Conservation (phyloP, 768 basidiomycete genomes). For the Rhizopogon salebrosus region DNA sequence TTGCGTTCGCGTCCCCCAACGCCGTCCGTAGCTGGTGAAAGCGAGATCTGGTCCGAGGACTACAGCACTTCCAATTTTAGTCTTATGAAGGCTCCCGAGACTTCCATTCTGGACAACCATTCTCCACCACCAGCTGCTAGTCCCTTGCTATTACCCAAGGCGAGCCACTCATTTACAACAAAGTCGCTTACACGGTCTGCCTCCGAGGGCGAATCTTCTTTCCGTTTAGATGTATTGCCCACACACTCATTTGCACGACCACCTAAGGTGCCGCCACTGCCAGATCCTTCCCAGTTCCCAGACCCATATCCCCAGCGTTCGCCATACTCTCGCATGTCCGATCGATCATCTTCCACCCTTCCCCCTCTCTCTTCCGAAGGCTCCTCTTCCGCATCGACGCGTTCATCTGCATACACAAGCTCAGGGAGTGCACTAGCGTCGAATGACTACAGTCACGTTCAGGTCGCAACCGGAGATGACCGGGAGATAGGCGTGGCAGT, state of each 20-base stretch:
- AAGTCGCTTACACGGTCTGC: constrained; percentile 33
- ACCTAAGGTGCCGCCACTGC: constrained; percentile 41
- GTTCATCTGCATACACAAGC: constrained; percentile 76
- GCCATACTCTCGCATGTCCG: constrained; percentile 35
- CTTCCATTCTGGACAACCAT: constrained; percentile 4
- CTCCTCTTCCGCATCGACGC: constrained; percentile 65
- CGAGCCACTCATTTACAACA: constrained; percentile 22
- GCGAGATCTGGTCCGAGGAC: constrained; percentile 21
- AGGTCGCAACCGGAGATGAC: constrained; percentile 55
- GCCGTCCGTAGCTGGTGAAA: constrained; percentile 24
- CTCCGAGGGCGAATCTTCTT: constrained; percentile 36
- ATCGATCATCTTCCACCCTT: constrained; percentile 31
- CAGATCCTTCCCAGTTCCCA: constrained; percentile 65
- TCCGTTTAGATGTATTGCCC: constrained; percentile 30
- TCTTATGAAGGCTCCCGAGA: constrained; percentile 17
- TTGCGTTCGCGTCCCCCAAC: constrained; percentile 37
- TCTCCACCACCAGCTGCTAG: constrained; percentile 15
- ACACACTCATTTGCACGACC: constrained; percentile 36
- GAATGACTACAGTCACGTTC: constrained; percentile 60
- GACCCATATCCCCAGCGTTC: constrained; percentile 65
- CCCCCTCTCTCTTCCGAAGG: constrained; percentile 67
- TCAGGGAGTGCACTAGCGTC: constrained; percentile 58
- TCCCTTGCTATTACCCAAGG: constrained; percentile 18
- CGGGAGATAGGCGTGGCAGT: constrained; percentile 48
- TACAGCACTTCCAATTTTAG: constrained; percentile 11